These are phyloP conservation scores for Ligustrum vulgare DNA, from an alignment of 257 asterid species.

Conservation along the genomic window DNA sequence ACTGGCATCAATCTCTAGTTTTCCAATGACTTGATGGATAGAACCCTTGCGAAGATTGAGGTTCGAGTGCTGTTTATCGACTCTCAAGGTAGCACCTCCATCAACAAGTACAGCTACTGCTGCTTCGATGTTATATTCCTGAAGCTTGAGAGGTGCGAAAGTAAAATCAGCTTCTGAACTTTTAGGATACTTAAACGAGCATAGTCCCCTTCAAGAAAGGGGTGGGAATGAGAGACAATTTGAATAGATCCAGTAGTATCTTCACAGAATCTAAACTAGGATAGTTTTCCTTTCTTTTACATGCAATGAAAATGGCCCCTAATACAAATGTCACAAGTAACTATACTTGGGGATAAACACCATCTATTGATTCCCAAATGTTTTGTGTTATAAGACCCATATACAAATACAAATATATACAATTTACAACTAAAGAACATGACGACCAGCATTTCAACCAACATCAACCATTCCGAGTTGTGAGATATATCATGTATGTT, in stretches of 20 bases:
- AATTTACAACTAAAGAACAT: background rate
- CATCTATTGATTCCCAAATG: background rate
- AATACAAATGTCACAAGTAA: background rate
- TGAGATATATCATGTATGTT: background rate
- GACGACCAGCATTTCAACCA: background rate
- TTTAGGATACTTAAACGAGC: background rate
- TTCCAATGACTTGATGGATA: constrained; percentile 83
- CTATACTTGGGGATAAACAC: background rate
- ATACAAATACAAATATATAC: background rate
- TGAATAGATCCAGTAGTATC: background rate
- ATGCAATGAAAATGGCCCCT: background rate
- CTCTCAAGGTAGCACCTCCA: constrained; percentile 59
- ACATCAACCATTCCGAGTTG: too few relatives aligned
- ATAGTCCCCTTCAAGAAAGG: background rate
- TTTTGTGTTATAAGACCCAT: background rate
- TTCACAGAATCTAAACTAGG: background rate
- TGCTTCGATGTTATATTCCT: constrained; percentile 61
- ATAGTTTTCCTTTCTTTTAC: background rate
- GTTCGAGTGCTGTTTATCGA: constrained; percentile 60
- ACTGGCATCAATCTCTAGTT: constrained; percentile 55
- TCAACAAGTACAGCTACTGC: constrained; percentile 71
- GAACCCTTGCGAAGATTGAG: constrained; percentile 69
- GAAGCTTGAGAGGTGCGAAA: constrained; percentile 47
- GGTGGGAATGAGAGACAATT: background rate
- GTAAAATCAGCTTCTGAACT: background rate